phyloP scores from a whole-genome alignment of 2,329 filamentous ascomycete species.

The Hypoxylon sp. region DNA sequence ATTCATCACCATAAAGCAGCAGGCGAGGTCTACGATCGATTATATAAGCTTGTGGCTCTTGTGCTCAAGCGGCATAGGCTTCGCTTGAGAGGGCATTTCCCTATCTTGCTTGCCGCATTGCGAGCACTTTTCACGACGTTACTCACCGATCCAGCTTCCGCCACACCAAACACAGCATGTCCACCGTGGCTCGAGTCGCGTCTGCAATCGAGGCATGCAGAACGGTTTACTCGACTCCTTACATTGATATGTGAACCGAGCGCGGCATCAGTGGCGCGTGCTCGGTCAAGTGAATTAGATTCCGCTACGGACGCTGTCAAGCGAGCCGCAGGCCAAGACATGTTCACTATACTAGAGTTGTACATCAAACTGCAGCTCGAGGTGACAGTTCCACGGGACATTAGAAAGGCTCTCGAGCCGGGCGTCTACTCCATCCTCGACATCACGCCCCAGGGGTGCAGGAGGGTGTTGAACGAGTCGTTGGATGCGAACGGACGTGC shows the following conservation, averaged over 20 bases:
- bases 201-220: constrained; percentile 62
- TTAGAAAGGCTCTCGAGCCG: constrained; percentile 70
- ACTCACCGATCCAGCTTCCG: constrained; percentile 58
- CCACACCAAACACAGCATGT: constrained; percentile 39
- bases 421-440: constrained; percentile 72
- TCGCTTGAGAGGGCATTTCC: constrained; percentile 73
- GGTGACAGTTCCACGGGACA: constrained; percentile 62
- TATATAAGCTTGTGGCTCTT: constrained; percentile 69
- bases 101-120: constrained; percentile 68
- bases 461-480: constrained; percentile 71
- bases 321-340: constrained; percentile 72
- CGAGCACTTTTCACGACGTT: constrained; percentile 70
- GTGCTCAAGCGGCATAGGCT: constrained; percentile 73
- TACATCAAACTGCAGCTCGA: constrained; percentile 75
- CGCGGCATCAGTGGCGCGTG: constrained; percentile 67
- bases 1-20: constrained; percentile 50
- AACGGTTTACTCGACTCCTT: constrained; percentile 68
- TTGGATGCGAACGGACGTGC: constrained; percentile 72
- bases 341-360: constrained; percentile 71
- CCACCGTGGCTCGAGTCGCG: constrained; percentile 58
- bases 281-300: constrained; percentile 64
- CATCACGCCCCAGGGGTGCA: constrained; percentile 68
- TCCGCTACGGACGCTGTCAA: constrained; percentile 74
- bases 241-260: constrained; percentile 73
- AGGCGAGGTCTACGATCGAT: constrained; percentile 60